phyloP scores from a whole-genome alignment of 345 rosid genomes.

The Capsella bursapastoris region DNA sequence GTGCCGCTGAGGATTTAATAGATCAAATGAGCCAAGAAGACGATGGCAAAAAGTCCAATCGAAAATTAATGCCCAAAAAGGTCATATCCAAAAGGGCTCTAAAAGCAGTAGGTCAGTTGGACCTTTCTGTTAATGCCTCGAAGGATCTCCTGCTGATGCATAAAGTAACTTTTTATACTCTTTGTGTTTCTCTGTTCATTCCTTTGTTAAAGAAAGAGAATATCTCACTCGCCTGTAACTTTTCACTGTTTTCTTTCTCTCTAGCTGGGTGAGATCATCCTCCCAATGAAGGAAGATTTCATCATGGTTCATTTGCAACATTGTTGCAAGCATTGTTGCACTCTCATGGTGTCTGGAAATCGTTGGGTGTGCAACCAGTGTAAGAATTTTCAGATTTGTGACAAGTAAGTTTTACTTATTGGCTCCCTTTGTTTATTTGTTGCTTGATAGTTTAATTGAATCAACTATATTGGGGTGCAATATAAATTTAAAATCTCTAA shows the following conservation, averaged over 20 bases:
- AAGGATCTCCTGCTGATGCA: slow-evolving; percentile 97
- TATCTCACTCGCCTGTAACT: background rate
- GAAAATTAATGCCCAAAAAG: slow-evolving; percentile 81
- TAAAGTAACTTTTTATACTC: slow-evolving; percentile 58
- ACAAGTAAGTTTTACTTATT: slow-evolving; percentile 60
- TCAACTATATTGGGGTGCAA: slow-evolving; percentile 6
- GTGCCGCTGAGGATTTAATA: slow-evolving; percentile 96
- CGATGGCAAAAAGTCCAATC: slow-evolving; percentile 86
- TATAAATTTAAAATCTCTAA: background rate
- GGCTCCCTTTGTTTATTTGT: slow-evolving; percentile 12
- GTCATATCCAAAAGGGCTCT: slow-evolving; percentile 92
- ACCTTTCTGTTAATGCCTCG: slow-evolving; percentile 92
- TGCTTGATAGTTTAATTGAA: background rate
- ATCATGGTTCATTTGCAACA: slow-evolving; percentile 99
- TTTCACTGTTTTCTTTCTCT: slow-evolving; percentile 27
- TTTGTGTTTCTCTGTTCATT: slow-evolving; percentile 17
- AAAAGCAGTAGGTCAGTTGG: slow-evolving; percentile 93
- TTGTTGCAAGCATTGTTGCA: slow-evolving; percentile 88
- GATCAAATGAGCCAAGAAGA: slow-evolving; percentile 93
- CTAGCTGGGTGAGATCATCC: slow-evolving; percentile 98
- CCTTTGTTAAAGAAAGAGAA: slow-evolving; percentile 22
- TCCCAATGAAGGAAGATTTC: slow-evolving; percentile 98
- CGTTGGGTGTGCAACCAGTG: slow-evolving; percentile 93
- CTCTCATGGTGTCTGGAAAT: slow-evolving; percentile 84
- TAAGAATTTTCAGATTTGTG: slow-evolving; percentile 93